These are phyloP conservation scores for Musa schizocarpa DNA, from an alignment of 176 grass and related monocot species.

Conservation along the genomic window DNA sequence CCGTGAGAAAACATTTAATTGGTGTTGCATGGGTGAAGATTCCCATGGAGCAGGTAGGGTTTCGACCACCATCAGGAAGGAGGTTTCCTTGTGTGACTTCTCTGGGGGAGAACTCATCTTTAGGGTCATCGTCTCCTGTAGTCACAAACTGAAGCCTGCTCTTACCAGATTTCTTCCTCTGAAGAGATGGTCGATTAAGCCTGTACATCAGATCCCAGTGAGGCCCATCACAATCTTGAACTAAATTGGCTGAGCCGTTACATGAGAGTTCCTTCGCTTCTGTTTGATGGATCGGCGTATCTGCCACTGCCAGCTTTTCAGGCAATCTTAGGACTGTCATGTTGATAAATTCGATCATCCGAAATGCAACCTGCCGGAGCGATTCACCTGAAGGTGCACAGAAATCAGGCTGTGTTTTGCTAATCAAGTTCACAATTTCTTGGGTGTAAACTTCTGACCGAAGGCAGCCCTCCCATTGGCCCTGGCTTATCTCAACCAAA, in stretches of 20 bases:
- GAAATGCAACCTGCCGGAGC: conserved; percentile 72
- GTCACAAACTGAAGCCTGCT: conserved; percentile 80
- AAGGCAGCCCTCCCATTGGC: conserved; percentile 77
- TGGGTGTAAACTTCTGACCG: conserved; percentile 68
- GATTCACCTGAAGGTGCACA: conserved; percentile 70
- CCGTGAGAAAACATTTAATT: conserved; percentile 58
- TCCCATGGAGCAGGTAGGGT: conserved; percentile 34
- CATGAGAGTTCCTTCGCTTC: conserved; percentile 52
- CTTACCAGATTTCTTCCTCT: conserved; percentile 77
- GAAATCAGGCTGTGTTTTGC: conserved; percentile 64
- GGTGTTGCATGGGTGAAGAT: conserved; percentile 63
- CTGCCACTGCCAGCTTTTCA: conserved; percentile 60
- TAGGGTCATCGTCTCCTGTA: conserved; percentile 49
- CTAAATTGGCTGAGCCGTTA: conserved; percentile 54
- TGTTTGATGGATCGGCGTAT: conserved; percentile 36
- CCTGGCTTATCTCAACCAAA: conserved; percentile 69
- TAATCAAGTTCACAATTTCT: conserved; percentile 64
- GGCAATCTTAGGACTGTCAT: conserved; percentile 55
- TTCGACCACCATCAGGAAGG: conserved; percentile 32
- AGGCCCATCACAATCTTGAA: conserved; percentile 46
- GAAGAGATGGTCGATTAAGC: conserved; percentile 49
- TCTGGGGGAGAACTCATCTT: conserved; percentile 64
- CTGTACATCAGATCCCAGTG: conserved; percentile 49
- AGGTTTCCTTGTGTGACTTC: conserved; percentile 32
- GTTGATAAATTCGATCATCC: conserved; percentile 71